These are phyloP conservation scores for Xylaria palmicola DNA, from an alignment of 495 filamentous ascomycete genomes.

Conservation along the genomic window DNA sequence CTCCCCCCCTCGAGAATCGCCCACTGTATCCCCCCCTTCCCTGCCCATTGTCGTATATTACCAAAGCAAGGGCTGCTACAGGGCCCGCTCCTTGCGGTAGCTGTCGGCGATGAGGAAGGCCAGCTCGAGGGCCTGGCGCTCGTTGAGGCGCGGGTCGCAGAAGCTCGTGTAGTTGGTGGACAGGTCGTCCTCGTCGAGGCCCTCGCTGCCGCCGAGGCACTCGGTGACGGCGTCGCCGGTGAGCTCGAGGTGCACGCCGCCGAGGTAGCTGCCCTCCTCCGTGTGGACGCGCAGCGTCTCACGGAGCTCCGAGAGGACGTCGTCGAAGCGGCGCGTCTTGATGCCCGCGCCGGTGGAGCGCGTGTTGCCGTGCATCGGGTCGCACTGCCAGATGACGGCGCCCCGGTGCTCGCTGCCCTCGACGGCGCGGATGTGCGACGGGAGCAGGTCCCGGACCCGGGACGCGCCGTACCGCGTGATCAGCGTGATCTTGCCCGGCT, in stretches of 20 bases:
- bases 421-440: conserved; percentile 82
- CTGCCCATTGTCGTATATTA: too few species aligned
- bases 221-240: conserved; percentile 97
- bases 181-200: conserved; percentile 82
- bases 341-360: conserved; percentile 66
- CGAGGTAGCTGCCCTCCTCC: conserved; percentile 76
- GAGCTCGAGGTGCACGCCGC: conserved; percentile 91
- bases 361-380: conserved; percentile 96
- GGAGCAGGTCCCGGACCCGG: conserved; percentile 69
- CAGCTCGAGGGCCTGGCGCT: conserved; percentile 94
- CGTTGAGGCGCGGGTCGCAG: conserved; percentile 93
- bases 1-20: too few species aligned
- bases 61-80: too few species aligned
- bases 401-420: conserved; percentile 65
- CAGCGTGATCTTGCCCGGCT: conserved; percentile 88
- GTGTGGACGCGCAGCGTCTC: conserved; percentile 81
- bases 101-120: conserved; percentile 91
- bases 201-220: conserved; percentile 88
- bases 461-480: conserved; percentile 90
- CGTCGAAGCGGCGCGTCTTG: conserved; percentile 85
- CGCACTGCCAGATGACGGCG: conserved; percentile 92
- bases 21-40: too few species aligned
- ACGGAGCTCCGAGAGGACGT: conserved; percentile 81
- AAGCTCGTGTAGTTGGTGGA: conserved; percentile 87
- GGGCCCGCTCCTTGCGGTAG: conserved; percentile 47